These are phyloP conservation scores for Pichia kluyveri DNA, from an alignment of 805 yeast genomes.

Conservation along the genomic window DNA sequence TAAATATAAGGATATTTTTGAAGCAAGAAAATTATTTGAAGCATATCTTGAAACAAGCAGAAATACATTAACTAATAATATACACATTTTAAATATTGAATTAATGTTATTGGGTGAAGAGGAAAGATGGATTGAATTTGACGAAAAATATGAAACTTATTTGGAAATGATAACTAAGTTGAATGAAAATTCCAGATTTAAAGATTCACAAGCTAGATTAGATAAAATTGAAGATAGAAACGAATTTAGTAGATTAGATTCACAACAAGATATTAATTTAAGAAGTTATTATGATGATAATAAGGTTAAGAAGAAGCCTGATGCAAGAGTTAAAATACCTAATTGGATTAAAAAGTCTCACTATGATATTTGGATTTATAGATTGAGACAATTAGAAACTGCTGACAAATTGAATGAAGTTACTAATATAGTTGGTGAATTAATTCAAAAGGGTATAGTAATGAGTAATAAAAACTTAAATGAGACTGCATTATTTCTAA, in stretches of 20 bases:
- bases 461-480: slow-evolving; percentile 21
- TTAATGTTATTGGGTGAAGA: slow-evolving; percentile 24
- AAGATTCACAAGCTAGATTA: not conserved
- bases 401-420: slow-evolving; percentile 15
- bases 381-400: slow-evolving; percentile 21
- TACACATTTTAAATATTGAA: slow-evolving; percentile 21
- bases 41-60: slow-evolving; percentile 18
- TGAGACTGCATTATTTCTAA: slow-evolving; percentile 20
- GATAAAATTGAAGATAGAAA: slow-evolving; percentile 1
- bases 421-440: slow-evolving; percentile 10
- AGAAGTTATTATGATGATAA: slow-evolving; percentile 11
- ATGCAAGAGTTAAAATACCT: slow-evolving; percentile 13
- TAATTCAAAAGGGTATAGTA: slow-evolving; percentile 18
- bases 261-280: slow-evolving; percentile 1
- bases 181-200: slow-evolving; percentile 10
- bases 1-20: slow-evolving; percentile 11
- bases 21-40: slow-evolving; percentile 23
- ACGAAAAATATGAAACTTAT: slow-evolving; percentile 20
- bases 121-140: slow-evolving; percentile 25
- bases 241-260: slow-evolving; percentile 5
- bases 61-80: slow-evolving; percentile 18
- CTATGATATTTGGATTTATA: slow-evolving; percentile 22
- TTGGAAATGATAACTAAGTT: slow-evolving; percentile 11
- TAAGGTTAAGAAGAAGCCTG: slow-evolving; percentile 1
- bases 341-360: slow-evolving; percentile 19